Evolutionary conservation across 73 alveolate genomes (phyloP).

Genomic region (Blepharisma stoltei): DNA sequence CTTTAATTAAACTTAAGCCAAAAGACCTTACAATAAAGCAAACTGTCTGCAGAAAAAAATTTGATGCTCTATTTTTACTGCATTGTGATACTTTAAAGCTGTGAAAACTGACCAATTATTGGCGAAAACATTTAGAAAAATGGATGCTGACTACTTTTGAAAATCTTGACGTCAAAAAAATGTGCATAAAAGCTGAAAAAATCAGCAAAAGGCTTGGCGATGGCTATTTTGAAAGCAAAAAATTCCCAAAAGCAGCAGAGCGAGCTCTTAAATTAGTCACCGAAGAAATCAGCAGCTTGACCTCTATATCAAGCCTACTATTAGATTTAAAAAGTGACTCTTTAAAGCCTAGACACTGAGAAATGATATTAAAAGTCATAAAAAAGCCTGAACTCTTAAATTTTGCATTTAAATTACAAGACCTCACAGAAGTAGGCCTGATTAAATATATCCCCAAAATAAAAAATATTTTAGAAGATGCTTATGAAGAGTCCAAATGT

Average conservation of each 20-base stretch:
- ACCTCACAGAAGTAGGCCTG: conserved; percentile 61
- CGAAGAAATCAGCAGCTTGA: conserved; percentile 49
- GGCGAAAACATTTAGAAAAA: conserved; percentile 69
- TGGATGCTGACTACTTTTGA: conserved; percentile 61
- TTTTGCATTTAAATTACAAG: conserved; percentile 48
- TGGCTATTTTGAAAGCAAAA: conserved; percentile 39
- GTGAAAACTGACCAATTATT: conserved; percentile 69
- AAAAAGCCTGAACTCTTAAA: conserved; percentile 69
- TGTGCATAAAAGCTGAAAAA: conserved; percentile 47
- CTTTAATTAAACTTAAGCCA: not conserved
- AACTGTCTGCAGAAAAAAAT: conserved; percentile 54
- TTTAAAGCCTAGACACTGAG: conserved; percentile 62
- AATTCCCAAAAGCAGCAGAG: conserved; percentile 42
- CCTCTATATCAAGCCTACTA: conserved; percentile 47
- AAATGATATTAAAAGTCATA: conserved; percentile 55
- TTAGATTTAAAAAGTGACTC: conserved; percentile 49
- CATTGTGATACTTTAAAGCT: conserved; percentile 59
- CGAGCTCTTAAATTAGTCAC: conserved; percentile 34
- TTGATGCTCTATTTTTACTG: conserved; percentile 43
- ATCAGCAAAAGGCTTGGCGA: conserved; percentile 51
- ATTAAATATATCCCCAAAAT: conserved; percentile 53
- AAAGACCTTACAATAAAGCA: conserved; percentile 8
- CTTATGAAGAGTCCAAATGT: conserved; percentile 60
- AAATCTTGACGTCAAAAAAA: conserved; percentile 47
- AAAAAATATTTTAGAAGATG: conserved; percentile 50